phyloP scores from a whole-genome alignment of 441 rosid genomes.

The Rhodomyrtus psidioides region DNA sequence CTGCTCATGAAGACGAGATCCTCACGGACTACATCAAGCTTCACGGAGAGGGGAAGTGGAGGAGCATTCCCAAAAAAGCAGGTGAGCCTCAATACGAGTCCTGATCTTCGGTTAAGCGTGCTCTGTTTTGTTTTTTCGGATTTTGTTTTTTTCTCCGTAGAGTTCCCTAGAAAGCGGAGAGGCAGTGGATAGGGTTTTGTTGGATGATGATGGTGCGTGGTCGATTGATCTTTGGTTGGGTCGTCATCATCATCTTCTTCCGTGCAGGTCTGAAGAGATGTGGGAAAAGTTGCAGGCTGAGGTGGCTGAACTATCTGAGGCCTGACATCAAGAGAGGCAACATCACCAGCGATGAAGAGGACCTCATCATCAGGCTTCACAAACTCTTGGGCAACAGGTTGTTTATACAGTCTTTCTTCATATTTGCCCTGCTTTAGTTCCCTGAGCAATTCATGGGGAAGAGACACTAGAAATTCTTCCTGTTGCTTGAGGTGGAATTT shows the following conservation, averaged over 20 bases:
- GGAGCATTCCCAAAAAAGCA: not conserved
- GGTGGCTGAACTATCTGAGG: not conserved
- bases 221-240: not conserved
- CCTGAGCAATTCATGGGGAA: not conserved
- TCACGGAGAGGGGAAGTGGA: not conserved
- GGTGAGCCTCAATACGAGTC: not conserved
- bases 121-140: not conserved
- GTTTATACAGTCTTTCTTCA: not conserved
- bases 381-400: not conserved
- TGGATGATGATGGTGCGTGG: not conserved
- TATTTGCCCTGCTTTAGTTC: not conserved
- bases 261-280: not conserved
- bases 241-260: not conserved
- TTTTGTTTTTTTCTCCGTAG: not conserved
- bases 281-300: not conserved
- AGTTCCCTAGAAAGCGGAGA: not conserved
- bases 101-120: not conserved
- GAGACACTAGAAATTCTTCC: not conserved
- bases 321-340: not conserved
- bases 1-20: not conserved
- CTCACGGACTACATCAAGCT: not conserved
- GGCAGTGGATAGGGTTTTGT: not conserved
- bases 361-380: not conserved
- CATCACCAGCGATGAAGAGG: not conserved
- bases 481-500: not conserved